Evolutionary conservation across 2,329 filamentous ascomycete species (phyloP).

Genomic region (Ustulina deusta): DNA sequence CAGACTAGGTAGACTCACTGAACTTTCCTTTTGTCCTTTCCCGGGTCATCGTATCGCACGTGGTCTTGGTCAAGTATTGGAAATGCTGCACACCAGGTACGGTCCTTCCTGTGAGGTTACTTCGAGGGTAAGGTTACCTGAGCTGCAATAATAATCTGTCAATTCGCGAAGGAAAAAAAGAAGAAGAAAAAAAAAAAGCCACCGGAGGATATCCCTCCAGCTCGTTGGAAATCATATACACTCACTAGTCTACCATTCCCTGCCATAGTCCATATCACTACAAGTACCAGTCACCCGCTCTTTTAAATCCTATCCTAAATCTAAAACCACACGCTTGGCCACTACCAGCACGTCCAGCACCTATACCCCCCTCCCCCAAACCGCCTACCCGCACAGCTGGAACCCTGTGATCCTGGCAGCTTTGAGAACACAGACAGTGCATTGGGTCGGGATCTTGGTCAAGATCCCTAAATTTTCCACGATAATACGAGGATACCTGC

Average conservation of each 20-base stretch:
- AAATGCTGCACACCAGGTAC: conserved; percentile 19
- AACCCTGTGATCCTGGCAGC: neutral
- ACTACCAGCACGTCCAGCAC: conserved; percentile 4
- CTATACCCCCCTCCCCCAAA: neutral
- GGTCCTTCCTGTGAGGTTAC: conserved; percentile 27
- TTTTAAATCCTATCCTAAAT: neutral
- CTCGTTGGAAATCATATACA: neutral
- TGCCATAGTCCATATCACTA: neutral
- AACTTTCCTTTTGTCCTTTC: conserved; percentile 20
- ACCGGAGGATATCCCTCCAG: neutral
- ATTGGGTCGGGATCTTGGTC: neutral
- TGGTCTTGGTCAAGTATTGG: conserved; percentile 20
- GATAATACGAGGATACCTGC: neutral
- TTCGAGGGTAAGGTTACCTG: conserved; percentile 18
- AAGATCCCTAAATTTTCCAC: neutral
- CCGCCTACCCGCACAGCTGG: conserved; percentile 7
- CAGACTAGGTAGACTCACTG: neutral
- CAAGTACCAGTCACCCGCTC: conserved; percentile 6
- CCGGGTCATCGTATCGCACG: conserved; percentile 14
- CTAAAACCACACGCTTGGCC: conserved; percentile 8
- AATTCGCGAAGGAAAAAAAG: neutral
- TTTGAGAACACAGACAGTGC: neutral
- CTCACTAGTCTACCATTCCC: neutral
- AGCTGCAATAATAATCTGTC: conserved; percentile 17
- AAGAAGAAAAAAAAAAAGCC: neutral